Conservation (phyloP, 768 basidiomycete species). For the Boletus patriciae region DNA sequence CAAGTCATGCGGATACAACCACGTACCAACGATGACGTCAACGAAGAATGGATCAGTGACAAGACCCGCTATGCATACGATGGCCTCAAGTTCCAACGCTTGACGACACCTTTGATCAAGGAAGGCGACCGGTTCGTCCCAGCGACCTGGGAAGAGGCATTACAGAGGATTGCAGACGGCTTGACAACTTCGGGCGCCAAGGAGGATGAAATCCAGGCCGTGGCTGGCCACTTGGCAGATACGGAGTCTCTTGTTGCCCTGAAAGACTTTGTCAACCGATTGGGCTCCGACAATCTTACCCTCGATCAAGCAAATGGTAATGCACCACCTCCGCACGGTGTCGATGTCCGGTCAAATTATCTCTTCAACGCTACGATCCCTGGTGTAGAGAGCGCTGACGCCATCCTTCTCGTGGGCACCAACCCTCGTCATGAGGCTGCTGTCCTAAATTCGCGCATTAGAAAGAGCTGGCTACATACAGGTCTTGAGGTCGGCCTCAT, state of each 20-base stretch:
- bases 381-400: slow-evolving; percentile 88
- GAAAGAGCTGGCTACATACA: slow-evolving; percentile 91
- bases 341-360: slow-evolving; percentile 94
- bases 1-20: slow-evolving; percentile 98
- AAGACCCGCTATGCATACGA: slow-evolving; percentile 98
- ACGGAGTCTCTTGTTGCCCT: slow-evolving; percentile 91
- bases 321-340: slow-evolving; percentile 69
- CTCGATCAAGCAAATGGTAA: slow-evolving; percentile 73
- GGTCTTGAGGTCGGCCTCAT: slow-evolving; percentile 85
- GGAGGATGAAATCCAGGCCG: slow-evolving; percentile 90
- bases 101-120: slow-evolving; percentile 89
- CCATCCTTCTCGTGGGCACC: slow-evolving; percentile 89
- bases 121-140: slow-evolving; percentile 90
- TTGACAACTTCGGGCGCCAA: slow-evolving; percentile 76
- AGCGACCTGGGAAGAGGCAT: slow-evolving; percentile 88
- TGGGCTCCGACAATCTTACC: slow-evolving; percentile 92
- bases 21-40: slow-evolving; percentile 94
- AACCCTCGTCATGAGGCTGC: slow-evolving; percentile 98
- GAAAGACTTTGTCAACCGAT: slow-evolving; percentile 88
- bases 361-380: slow-evolving; percentile 94
- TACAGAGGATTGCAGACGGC: slow-evolving; percentile 76
- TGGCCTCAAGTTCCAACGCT: slow-evolving; percentile 90
- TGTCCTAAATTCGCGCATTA: slow-evolving; percentile 94
- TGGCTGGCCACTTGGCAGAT: slow-evolving; percentile 92
- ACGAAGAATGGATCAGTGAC: slow-evolving; percentile 99